Evolutionary conservation across 78 protist genomes (phyloP), one percentile per base, ranked within the genome.

Genomic region (Dictyostelium brefeldianum): DNA sequence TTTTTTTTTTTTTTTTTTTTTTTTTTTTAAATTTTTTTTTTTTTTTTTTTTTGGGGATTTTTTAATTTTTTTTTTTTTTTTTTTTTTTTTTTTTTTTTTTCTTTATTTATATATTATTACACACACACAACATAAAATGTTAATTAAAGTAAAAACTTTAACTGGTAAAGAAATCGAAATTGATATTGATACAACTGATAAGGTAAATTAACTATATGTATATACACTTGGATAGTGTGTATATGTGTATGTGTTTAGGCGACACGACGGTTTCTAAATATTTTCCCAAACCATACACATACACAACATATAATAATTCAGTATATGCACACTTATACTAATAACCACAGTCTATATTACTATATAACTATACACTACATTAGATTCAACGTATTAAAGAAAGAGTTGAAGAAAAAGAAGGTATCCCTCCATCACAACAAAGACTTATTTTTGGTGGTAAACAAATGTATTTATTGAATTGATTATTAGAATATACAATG

Each of bases 351-450:
- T 36, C 67, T 14, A n/a, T 4, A 59, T 59, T 14, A 12, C 11
- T 20, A n/a, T n/a, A n/a, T 51, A 14, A 10, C 2, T 29, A 14
- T 7, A 20, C 43, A 7, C 12, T 20, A 4, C 22, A n/a, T n/a
- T 20, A 84, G 94, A 96, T 97, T 46, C 95, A 94, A 89, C 67
- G 97, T 46, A 83, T 97, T 81, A 97, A 97, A 92, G 98, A 97
- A 89, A 91, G 97, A 41, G 95, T 97, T 18, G 98, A 96, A 59
- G 98, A 97, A 93, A 96, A 96, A 89, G 98, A 97, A 51, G 98
- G 98, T 73, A 96, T 97, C 77, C 97, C 98, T 17, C 98, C 98
- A 4, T 77, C 94, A 18, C 98, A 97, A 80, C 98, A 97, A 82
- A 96, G 98, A 56, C 96, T 96, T 81, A 97, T 97, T 82, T 97